Conservation (phyloP, 768 basidiomycete species). For the Chlorophyllum brunneum region DNA sequence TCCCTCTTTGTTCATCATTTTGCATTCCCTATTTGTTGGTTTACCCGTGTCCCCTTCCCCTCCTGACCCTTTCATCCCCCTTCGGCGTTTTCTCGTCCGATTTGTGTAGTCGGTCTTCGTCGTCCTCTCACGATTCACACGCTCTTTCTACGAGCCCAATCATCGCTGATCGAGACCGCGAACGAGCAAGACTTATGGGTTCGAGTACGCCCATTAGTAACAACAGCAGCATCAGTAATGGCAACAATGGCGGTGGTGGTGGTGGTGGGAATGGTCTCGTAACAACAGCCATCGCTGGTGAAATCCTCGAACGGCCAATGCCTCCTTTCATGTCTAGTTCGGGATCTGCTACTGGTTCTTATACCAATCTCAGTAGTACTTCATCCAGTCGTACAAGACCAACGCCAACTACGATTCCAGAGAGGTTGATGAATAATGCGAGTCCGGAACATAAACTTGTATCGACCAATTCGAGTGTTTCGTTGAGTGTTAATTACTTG, state of each 20-base stretch:
- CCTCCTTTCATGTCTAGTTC: background rate
- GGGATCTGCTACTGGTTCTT: background rate
- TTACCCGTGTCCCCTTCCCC: background rate
- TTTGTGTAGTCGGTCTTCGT: constrained; percentile 4
- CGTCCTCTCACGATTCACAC: constrained; percentile 9
- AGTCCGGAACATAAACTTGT: constrained; percentile 7
- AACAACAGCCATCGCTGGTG: background rate
- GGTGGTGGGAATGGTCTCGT: background rate
- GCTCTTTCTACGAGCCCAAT: background rate
- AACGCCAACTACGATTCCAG: too few relatives aligned
- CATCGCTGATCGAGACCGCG: background rate
- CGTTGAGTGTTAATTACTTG: constrained; percentile 24
- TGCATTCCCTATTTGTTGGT: too few relatives aligned
- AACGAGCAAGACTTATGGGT: background rate
- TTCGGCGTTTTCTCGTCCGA: background rate
- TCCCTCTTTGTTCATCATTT: too few relatives aligned
- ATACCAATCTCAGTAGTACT: background rate
- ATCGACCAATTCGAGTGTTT: constrained; percentile 18
- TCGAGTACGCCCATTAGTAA: background rate
- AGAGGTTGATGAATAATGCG: background rate
- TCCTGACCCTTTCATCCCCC: background rate
- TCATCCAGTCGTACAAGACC: background rate
- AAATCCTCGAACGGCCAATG: background rate
- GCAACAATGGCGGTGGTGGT: background rate
- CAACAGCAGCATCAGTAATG: background rate